Base-by-base conservation (phyloP, 2,329 filamentous ascomycete species). In the Claviceps lovelessii region DNA sequence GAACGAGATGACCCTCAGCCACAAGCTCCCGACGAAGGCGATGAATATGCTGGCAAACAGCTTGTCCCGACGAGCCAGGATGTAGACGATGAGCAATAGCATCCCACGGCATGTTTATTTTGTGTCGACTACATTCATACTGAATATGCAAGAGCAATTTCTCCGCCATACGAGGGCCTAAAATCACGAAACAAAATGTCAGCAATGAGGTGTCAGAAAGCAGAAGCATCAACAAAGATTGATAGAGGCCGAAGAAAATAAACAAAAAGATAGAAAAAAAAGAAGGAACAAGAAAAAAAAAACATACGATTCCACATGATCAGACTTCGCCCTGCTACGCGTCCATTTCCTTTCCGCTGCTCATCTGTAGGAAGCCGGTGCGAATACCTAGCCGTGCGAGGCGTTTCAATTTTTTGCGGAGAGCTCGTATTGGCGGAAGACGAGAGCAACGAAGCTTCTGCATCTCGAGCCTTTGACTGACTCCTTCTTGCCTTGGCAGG, bases 151-250 rank as follows among this genome's bases (percentile, higher is more conserved):
- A 62, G 0, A 76, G 55, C 0, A 75, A 58, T 59, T 76, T 76
- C 42, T 76, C 73, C 0, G 66, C 62, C 71, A 76, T 76, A 10
- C 73, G 69, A 10, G 71, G 68, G 0, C 72, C 73, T 77, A n/a
- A 41, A 41, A 17, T 3, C 5, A n/a, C 5, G 6, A 17, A 35
- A 51, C 3, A 44, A 15, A n/a, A 31, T 1, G 7, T 35, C 23
- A 46, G 44, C 44, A 29, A 46, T 3, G 44, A 46, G 8, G n/a
- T 33, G 28, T 33, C 11, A 39, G 19, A 50, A 41, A 28, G 19
- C 10, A 37, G n/a, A n/a, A 19, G 29, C 31, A 29, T 5, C 33
- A 23, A 15, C 33, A 49, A 49, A 23, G 31, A 35, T 28, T 11
- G 23, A 46, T 15, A 15, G 5, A 13, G 19, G 42, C 42, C 10